Base-by-base conservation (phyloP, 1,139 yeast genomes). In the Geotrichum carabidarum region DNA sequence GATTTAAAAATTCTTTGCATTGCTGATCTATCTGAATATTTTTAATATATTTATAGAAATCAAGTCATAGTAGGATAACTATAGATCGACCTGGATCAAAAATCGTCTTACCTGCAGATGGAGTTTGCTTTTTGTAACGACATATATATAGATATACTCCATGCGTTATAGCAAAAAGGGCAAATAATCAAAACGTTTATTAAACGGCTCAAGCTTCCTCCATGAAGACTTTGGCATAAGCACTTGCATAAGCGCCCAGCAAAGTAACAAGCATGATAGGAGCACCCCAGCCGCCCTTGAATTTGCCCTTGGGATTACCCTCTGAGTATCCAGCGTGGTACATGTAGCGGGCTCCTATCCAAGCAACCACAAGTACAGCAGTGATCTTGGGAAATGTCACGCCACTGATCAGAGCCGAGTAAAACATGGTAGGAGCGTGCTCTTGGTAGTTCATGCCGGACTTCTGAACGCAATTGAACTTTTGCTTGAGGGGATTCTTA, bases 391-490 rank as follows among this genome's bases (percentile, higher is more conserved):
- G 61, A 50, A 50, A 52, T 7, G 52, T 27, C 30, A 56, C 42
- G 12, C 61, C 61, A 18, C 57, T 22, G 17, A 58, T 49, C 31
- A 57, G 38, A 35, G 60, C 48, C n/a, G 55, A 55, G 36, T 53
- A 36, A 8, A 52, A 50, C 18, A 51, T 38, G 35, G 44, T 31
- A 30, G 57, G 55, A 40, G 54, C 42, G 49, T 58, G 58, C 51
- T 58, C 61, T 15, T 55, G 56, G 50, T 56, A 58, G 56, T 58
- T 58, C 49, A 57, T 52, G 37, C 58, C 55, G 5, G 61, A 53
- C 54, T 58, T 58, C 50, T 58, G 61, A 12, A 56, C 54, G 14
- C 61, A 58, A 53, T 58, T 58, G 53, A 58, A 58, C 8, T 48
- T 37, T 22, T 55, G 38, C 51, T 58, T 58, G 42, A 43, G 41